phyloP scores from a whole-genome alignment of 169 alveolate species.

The Cyclospora cayetanensis region DNA sequence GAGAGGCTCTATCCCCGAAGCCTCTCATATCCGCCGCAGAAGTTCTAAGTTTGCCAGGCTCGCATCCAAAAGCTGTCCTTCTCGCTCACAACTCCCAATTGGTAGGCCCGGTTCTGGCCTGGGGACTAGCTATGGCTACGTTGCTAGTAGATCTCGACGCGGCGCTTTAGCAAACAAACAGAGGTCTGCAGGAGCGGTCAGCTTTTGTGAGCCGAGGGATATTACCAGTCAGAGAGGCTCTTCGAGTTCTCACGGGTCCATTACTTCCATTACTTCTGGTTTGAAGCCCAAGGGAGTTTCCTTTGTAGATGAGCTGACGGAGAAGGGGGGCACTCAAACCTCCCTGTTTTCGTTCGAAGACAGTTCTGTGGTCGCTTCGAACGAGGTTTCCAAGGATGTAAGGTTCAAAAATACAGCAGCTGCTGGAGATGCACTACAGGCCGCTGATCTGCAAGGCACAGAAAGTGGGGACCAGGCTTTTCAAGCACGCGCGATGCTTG shows the following conservation, averaged over 20 bases:
- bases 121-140: no score
- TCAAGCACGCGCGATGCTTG: conserved; percentile 16
- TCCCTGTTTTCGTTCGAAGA: neutral
- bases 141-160: neutral
- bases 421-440: neutral
- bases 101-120: neutral
- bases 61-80: neutral
- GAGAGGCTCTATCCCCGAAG: neutral
- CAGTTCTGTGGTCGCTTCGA: neutral
- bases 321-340: neutral
- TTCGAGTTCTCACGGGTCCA: no score
- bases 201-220: no score
- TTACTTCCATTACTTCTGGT: neutral
- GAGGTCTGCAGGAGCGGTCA: neutral
- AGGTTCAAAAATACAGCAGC: neutral
- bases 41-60: no score
- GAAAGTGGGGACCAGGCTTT: neutral
- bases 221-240: no score
- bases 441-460: no score
- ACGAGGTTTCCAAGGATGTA: neutral
- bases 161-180: neutral
- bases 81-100: neutral
- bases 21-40: no score
- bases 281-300: neutral
- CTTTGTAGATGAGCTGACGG: conserved; percentile 6